Percentiles rank a stretch among this genome's conserved stretches.
Evolutionary conservation across 208 protist species (phyloP).

Genomic region (Herpetomonas samuelpessoai): DNA sequence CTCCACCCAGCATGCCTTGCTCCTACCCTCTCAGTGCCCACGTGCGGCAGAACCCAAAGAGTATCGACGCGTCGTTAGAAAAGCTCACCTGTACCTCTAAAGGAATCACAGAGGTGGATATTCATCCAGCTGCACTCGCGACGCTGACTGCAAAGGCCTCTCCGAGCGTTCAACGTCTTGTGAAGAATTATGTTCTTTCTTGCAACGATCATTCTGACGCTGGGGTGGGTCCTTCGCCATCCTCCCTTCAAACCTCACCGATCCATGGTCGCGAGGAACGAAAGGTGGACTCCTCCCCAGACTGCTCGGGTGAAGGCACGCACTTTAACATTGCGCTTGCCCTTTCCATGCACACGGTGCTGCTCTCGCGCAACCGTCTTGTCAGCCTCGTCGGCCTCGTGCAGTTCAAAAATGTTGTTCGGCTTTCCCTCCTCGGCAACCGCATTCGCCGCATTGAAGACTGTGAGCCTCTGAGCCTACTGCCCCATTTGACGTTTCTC

Average conservation of each 20-base stretch:
- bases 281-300: no score
- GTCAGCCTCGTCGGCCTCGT: conserved; percentile 55
- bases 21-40: conserved; percentile 28
- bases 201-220: no score
- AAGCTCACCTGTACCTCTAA: conserved; percentile 62
- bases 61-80: conserved; percentile 62
- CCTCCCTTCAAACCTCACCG: background rate
- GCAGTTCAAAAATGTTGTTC: conserved; percentile 79
- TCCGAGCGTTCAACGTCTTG: conserved; percentile 3
- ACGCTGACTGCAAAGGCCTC: conserved; percentile 38
- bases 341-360: conserved; percentile 68
- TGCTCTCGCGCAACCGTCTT: conserved; percentile 79
- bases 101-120: conserved; percentile 69
- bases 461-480: conserved; percentile 71
- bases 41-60: conserved; percentile 37
- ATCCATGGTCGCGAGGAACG: background rate
- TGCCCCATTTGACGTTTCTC: conserved; percentile 70
- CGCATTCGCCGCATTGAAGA: conserved; percentile 66
- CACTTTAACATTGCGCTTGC: conserved; percentile 63
- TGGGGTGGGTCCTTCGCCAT: no score
- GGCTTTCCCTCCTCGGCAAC: conserved; percentile 79
- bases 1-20: no score
- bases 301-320: background rate
- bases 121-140: conserved; percentile 50
- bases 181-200: no score